Percentiles rank a stretch among this genome's conserved stretches.
These are phyloP conservation scores for Fusarium sp. DNA, from an alignment of 2,329 filamentous ascomycete genomes.

Conservation along the genomic window DNA sequence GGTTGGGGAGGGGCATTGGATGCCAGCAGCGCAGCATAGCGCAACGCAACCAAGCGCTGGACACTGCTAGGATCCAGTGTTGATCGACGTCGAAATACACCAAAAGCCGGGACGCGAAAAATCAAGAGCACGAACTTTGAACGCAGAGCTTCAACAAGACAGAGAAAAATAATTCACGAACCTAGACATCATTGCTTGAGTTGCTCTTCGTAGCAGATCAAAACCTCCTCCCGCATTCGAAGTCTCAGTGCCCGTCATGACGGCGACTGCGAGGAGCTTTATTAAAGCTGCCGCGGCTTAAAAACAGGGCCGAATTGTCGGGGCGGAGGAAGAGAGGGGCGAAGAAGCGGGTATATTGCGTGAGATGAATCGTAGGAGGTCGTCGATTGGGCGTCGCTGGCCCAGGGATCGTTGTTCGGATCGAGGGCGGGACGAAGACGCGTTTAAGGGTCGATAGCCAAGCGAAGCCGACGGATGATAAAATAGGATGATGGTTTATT, in stretches of 20 bases:
- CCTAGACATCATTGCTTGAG: slow-evolving; percentile 74
- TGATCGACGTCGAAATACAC: neutral
- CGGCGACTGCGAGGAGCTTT: slow-evolving; percentile 45
- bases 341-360: slow-evolving; percentile 38
- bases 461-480: slow-evolving; percentile 6
- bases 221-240: slow-evolving; percentile 61
- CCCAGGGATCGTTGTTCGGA: slow-evolving; percentile 31
- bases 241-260: slow-evolving; percentile 65
- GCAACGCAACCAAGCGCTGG: neutral
- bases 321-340: slow-evolving; percentile 39
- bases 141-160: slow-evolving; percentile 29
- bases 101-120: neutral
- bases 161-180: slow-evolving; percentile 56
- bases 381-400: slow-evolving; percentile 37
- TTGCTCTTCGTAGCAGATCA: slow-evolving; percentile 70
- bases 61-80: neutral
- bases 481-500: slow-evolving; percentile 40
- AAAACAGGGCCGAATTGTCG: slow-evolving; percentile 39
- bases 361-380: slow-evolving; percentile 38
- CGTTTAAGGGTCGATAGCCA: slow-evolving; percentile 19
- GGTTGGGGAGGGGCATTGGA: slow-evolving; percentile 23
- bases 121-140: neutral
- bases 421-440: slow-evolving; percentile 22
- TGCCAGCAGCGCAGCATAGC: slow-evolving; percentile 21
- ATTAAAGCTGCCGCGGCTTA: slow-evolving; percentile 44